Evolutionary conservation across 179 eudicot species (phyloP).

Genomic region (Drosera spatulata): DNA sequence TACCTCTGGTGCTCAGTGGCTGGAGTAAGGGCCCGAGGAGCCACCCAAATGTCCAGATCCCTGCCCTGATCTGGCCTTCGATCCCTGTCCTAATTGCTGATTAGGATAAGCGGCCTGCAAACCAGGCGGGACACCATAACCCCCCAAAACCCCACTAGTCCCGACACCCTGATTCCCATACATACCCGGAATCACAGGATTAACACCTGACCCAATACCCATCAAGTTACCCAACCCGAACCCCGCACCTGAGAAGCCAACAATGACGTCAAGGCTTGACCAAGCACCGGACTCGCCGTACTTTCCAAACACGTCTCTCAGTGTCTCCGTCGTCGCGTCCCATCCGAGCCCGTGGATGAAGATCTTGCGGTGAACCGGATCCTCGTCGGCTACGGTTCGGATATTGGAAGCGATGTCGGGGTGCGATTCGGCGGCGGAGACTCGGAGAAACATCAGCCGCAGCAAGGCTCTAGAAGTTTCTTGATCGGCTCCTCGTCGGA

Average conservation of each 20-base stretch:
- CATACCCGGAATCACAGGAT: slow-evolving; percentile 11
- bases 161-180: slow-evolving; percentile 19
- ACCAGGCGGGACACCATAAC: slow-evolving; percentile 34
- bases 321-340: slow-evolving; percentile 13
- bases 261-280: slow-evolving; percentile 34
- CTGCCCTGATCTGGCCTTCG: slow-evolving; percentile 21
- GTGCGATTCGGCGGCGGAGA: slow-evolving; percentile 7
- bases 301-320: slow-evolving; percentile 1
- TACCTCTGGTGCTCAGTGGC: slow-evolving; percentile 28
- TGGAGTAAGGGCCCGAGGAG: slow-evolving; percentile 17
- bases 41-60: slow-evolving; percentile 26
- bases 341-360: slow-evolving; percentile 15
- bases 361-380: slow-evolving; percentile 14
- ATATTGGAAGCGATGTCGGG: slow-evolving; percentile 3
- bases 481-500: slow-evolving; percentile 10
- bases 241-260: slow-evolving; percentile 27
- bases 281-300: slow-evolving; percentile 23
- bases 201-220: slow-evolving; percentile 8
- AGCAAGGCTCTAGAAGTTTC: slow-evolving; percentile 9
- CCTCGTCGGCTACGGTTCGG: slow-evolving; percentile 9
- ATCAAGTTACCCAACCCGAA: slow-evolving; percentile 28
- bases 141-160: slow-evolving; percentile 20
- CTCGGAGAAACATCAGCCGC: slow-evolving; percentile 7
- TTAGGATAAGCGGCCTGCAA: slow-evolving; percentile 29
- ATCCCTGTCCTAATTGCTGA: slow-evolving; percentile 37